phyloP scores from a whole-genome alignment of 2,329 filamentous ascomycete species.

The Diplodia seriata region DNA sequence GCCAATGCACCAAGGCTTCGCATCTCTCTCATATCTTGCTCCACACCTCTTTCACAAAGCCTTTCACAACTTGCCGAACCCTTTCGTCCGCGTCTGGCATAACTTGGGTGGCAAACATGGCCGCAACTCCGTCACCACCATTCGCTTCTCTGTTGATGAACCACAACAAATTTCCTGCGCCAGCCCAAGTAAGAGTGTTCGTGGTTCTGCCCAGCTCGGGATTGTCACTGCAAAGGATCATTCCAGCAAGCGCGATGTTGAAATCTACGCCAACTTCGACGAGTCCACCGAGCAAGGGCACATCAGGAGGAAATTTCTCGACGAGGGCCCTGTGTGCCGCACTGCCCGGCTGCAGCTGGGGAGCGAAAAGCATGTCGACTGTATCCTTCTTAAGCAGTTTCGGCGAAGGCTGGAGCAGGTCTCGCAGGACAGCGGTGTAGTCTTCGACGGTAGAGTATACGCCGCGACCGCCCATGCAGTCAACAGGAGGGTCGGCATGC shows the following conservation, averaged over 20 bases:
- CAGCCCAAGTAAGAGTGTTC: constrained; percentile 44
- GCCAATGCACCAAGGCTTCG: not conserved
- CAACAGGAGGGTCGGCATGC: constrained; percentile 1
- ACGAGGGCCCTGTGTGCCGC: constrained; percentile 22
- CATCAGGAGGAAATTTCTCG: constrained; percentile 36
- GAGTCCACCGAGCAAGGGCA: constrained; percentile 34
- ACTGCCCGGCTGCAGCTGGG: constrained; percentile 34
- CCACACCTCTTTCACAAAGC: constrained; percentile 3
- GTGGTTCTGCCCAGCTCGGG: not conserved
- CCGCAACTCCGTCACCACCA: not conserved
- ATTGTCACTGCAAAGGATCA: constrained; percentile 36
- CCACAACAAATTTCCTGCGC: constrained; percentile 44
- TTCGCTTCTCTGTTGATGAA: constrained; percentile 31
- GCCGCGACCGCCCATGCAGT: constrained; percentile 12
- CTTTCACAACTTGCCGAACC: not conserved
- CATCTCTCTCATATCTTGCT: not conserved
- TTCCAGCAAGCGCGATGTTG: constrained; percentile 43
- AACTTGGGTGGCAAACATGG: not conserved
- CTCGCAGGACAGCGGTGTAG: not conserved
- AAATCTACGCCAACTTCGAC: constrained; percentile 33
- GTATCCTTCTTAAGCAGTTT: constrained; percentile 32
- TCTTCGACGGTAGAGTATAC: constrained; percentile 5
- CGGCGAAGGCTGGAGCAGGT: constrained; percentile 36
- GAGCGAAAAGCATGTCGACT: constrained; percentile 7
- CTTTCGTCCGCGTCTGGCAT: not conserved